Percentiles rank a stretch among this genome's conserved stretches.
phyloP scores from a whole-genome alignment of 2,329 filamentous ascomycete species.

The Fusarium burgessii region DNA sequence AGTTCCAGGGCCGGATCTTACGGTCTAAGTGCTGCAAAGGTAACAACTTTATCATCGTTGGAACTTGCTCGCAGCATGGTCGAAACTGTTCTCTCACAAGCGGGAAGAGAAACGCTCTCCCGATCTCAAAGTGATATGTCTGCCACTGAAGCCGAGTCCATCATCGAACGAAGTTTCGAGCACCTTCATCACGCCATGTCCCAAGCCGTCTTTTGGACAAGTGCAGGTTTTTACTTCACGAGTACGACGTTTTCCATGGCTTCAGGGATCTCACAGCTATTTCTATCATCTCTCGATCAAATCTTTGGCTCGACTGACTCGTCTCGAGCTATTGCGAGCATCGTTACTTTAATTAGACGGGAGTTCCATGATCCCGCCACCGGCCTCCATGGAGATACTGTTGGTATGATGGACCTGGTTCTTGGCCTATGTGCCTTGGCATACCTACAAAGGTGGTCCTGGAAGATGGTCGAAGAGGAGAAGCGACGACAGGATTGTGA shows the following conservation, averaged over 20 bases:
- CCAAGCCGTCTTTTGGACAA: constrained; percentile 70
- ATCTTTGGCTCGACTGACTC: constrained; percentile 77
- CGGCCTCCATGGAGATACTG: constrained; percentile 67
- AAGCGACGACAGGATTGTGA: constrained; percentile 60
- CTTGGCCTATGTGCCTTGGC: constrained; percentile 71
- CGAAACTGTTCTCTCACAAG: constrained; percentile 65
- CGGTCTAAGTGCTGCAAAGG: constrained; percentile 64
- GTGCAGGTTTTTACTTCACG: constrained; percentile 70
- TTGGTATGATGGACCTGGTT: constrained; percentile 71
- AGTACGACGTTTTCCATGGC: constrained; percentile 65
- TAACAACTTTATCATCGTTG: constrained; percentile 68
- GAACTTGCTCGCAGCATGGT: constrained; percentile 67
- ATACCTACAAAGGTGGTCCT: constrained; percentile 70
- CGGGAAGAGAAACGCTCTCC: constrained; percentile 62
- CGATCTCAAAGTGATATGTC: constrained; percentile 61
- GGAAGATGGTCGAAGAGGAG: constrained; percentile 64
- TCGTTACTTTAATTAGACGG: constrained; percentile 71
- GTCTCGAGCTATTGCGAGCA: constrained; percentile 74
- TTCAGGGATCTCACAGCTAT: constrained; percentile 68
- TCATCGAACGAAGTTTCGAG: constrained; percentile 68
- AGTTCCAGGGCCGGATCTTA: constrained; percentile 65
- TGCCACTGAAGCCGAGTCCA: constrained; percentile 65
- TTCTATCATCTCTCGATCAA: constrained; percentile 71
- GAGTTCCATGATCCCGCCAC: constrained; percentile 74
- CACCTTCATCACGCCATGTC: constrained; percentile 68